phyloP scores from a whole-genome alignment of 495 filamentous ascomycete genomes.

The Corynascus novoguineensis region DNA sequence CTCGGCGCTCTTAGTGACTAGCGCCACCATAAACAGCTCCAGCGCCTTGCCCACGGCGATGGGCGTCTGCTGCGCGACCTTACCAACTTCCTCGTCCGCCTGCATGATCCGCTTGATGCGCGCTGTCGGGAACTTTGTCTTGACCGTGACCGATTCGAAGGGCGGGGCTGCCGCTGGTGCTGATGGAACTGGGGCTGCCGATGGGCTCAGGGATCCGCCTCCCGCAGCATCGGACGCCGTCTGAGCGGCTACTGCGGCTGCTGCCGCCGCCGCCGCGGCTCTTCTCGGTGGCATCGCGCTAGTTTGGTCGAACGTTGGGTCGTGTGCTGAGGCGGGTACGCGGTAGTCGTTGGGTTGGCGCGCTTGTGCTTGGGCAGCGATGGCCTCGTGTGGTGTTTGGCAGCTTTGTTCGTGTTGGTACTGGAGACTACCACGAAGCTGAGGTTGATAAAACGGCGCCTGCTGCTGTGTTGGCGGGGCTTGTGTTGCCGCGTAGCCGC shows the following conservation, averaged over 20 bases:
- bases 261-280: slow-evolving; percentile 17
- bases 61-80: slow-evolving; percentile 94
- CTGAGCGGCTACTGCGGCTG: slow-evolving; percentile 5
- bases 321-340: not conserved
- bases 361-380: not conserved
- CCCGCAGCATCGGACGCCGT: not conserved
- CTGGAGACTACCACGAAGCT: not conserved
- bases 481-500: slow-evolving; percentile 13
- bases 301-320: too few relatives aligned
- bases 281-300: slow-evolving; percentile 16
- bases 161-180: not conserved
- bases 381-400: slow-evolving; percentile 4
- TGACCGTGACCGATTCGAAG: slow-evolving; percentile 64
- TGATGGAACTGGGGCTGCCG: slow-evolving; percentile 11
- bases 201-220: not conserved
- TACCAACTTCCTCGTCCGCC: slow-evolving; percentile 97
- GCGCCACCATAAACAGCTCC: slow-evolving; percentile 93
- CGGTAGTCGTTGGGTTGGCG: slow-evolving; percentile 1
- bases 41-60: slow-evolving; percentile 93
- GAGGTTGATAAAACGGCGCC: slow-evolving; percentile 5
- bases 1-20: slow-evolving; percentile 80
- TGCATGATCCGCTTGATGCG: slow-evolving; percentile 99
- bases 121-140: slow-evolving; percentile 94
- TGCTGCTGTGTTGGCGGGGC: slow-evolving; percentile 15
- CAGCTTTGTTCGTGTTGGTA: slow-evolving; percentile 5